phyloP scores from a whole-genome alignment of 257 asterid species.

The Penstemon newberryi region DNA sequence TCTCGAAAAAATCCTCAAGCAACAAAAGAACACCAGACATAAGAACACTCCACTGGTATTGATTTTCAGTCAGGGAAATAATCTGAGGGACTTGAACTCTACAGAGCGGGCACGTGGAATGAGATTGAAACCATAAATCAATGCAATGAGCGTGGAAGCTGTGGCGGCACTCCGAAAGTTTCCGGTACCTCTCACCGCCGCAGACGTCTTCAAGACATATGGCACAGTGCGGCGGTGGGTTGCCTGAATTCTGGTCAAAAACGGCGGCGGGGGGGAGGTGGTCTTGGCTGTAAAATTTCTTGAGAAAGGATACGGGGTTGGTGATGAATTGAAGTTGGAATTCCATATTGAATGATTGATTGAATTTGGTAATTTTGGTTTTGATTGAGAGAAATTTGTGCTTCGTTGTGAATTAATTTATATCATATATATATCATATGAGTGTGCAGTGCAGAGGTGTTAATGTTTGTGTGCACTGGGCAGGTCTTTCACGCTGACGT shows the following conservation, averaged over 20 bases:
- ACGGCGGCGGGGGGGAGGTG: not conserved
- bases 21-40: not conserved
- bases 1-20: conserved; percentile 2
- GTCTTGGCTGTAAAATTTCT: not conserved
- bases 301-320: not conserved
- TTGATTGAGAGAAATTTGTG: too few relatives aligned
- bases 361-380: not conserved
- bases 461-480: too few relatives aligned
- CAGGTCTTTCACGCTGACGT: too few relatives aligned
- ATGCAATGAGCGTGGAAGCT: conserved; percentile 33
- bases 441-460: too few relatives aligned
- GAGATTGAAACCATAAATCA: conserved; percentile 30
- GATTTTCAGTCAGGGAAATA: not conserved
- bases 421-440: too few relatives aligned
- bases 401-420: too few relatives aligned
- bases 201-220: conserved; percentile 31
- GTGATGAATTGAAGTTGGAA: not conserved
- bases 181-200: conserved; percentile 27
- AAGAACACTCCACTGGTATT: not conserved
- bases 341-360: conserved; percentile 10
- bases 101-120: conserved; percentile 37
- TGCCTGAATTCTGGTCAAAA: not conserved
- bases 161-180: conserved; percentile 30
- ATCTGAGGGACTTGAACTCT: conserved; percentile 29
- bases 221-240: not conserved